These are phyloP conservation scores for Mucor lusitanicus DNA, from an alignment of 371 early-diverging fungal species.

Conservation along the genomic window DNA sequence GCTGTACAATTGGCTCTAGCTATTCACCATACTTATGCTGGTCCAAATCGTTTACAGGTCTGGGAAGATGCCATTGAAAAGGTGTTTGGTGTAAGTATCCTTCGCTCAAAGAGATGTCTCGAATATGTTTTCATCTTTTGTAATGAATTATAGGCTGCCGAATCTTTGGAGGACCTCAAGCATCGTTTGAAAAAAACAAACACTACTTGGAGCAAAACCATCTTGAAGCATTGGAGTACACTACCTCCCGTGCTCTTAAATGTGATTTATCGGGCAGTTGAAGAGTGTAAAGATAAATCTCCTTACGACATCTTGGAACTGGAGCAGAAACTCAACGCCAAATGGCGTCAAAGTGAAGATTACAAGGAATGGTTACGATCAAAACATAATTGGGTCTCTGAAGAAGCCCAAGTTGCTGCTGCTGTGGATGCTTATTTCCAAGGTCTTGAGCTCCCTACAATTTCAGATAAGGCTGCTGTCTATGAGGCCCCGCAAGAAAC, in stretches of 20 bases:
- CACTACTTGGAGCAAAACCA: slow-evolving; percentile 33
- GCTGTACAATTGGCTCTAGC: slow-evolving; percentile 51
- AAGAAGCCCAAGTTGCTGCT: slow-evolving; percentile 5
- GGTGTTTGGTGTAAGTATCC: slow-evolving; percentile 50
- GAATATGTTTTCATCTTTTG: background rate
- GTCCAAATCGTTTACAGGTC: slow-evolving; percentile 56
- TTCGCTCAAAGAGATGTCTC: background rate
- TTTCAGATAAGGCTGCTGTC: slow-evolving; percentile 6
- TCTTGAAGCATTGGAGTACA: slow-evolving; percentile 33
- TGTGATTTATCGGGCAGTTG: slow-evolving; percentile 32
- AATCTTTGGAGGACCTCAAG: slow-evolving; percentile 27
- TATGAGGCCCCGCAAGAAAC: slow-evolving; percentile 26
- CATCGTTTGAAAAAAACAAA: slow-evolving; percentile 14
- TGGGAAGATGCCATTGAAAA: slow-evolving; percentile 54
- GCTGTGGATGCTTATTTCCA: slow-evolving; percentile 23
- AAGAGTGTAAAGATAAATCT: background rate
- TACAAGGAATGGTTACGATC: slow-evolving; percentile 30
- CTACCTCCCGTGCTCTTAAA: slow-evolving; percentile 35
- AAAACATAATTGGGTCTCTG: background rate
- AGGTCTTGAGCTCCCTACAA: background rate
- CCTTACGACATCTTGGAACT: slow-evolving; percentile 26
- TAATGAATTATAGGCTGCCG: slow-evolving; percentile 13
- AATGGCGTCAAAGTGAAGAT: slow-evolving; percentile 43
- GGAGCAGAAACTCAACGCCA: slow-evolving; percentile 32
- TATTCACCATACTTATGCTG: slow-evolving; percentile 53